Percentiles rank a stretch among this genome's conserved stretches.
Evolutionary conservation across 768 basidiomycete genomes (phyloP).

Genomic region (Xerocomellus intermedius): DNA sequence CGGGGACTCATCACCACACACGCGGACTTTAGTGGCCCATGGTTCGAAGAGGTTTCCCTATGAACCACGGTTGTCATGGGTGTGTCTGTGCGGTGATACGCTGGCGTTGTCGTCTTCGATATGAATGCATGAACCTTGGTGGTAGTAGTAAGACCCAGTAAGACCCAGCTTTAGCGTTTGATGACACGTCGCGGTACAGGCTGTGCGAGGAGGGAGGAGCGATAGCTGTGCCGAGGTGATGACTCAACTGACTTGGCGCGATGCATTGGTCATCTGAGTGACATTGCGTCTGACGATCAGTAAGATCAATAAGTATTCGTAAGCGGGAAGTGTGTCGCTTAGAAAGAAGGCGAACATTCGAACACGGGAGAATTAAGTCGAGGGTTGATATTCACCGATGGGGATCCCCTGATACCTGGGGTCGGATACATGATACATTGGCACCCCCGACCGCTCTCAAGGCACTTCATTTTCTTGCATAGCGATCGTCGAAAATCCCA

Average conservation of each 20-base stretch:
- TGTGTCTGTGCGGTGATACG: conserved; percentile 13
- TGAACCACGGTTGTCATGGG: conserved; percentile 4
- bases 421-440: no score
- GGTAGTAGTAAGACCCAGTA: no score
- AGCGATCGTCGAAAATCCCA: conserved; percentile 11
- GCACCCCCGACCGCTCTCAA: background rate
- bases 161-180: background rate
- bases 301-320: conserved; percentile 1
- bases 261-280: background rate
- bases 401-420: background rate
- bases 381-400: background rate
- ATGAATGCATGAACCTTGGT: background rate
- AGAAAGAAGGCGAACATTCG: background rate
- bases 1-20: conserved; percentile 1
- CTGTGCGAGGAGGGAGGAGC: background rate
- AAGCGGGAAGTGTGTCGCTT: conserved; percentile 2
- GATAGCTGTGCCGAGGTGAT: conserved; percentile 6
- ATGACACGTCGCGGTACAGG: background rate
- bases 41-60: background rate
- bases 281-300: conserved; percentile 7
- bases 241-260: conserved; percentile 4
- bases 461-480: conserved; percentile 4
- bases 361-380: background rate
- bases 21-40: conserved; percentile 11
- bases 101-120: background rate